These are phyloP conservation scores for Candida glucosophila DNA, from an alignment of 1,139 yeast species.

Conservation along the genomic window DNA sequence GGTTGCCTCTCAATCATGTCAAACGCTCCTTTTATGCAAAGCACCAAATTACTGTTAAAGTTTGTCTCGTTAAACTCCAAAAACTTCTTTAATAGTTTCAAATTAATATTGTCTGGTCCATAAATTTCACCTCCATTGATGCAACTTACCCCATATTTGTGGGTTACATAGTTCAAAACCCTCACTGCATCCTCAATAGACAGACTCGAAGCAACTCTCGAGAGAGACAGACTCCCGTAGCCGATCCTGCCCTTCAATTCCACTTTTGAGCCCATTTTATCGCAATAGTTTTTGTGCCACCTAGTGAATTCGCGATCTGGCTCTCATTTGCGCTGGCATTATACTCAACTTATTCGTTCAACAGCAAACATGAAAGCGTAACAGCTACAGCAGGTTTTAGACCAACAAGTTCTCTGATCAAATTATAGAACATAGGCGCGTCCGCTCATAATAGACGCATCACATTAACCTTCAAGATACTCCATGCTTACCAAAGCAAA, in stretches of 20 bases:
- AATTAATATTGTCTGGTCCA: slow-evolving; percentile 44
- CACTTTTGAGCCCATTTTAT: no score
- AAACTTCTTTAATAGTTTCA: slow-evolving; percentile 48
- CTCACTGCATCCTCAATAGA: slow-evolving; percentile 40
- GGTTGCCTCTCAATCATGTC: slow-evolving; percentile 30
- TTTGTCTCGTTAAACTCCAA: slow-evolving; percentile 46
- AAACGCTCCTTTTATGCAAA: slow-evolving; percentile 64
- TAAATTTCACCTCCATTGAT: slow-evolving; percentile 78
- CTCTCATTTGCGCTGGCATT: no score
- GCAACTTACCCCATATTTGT: slow-evolving; percentile 22
- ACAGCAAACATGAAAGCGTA: no score
- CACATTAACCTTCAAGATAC: no score
- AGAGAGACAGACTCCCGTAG: slow-evolving; percentile 58
- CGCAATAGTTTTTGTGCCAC: no score
- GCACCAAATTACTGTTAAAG: slow-evolving; percentile 35
- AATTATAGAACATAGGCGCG: no score
- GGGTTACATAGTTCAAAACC: slow-evolving; percentile 36
- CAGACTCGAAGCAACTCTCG: slow-evolving; percentile 42
- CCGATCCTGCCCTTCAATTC: slow-evolving; percentile 43
- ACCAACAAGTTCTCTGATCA: no score
- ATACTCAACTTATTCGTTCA: no score
- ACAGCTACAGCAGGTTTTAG: no score
- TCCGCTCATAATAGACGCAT: no score
- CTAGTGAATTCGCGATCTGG: no score
- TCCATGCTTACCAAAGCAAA: no score